Evolutionary conservation across 164 flowering plant species (phyloP).

Genomic region (Berberis vulgaris): DNA sequence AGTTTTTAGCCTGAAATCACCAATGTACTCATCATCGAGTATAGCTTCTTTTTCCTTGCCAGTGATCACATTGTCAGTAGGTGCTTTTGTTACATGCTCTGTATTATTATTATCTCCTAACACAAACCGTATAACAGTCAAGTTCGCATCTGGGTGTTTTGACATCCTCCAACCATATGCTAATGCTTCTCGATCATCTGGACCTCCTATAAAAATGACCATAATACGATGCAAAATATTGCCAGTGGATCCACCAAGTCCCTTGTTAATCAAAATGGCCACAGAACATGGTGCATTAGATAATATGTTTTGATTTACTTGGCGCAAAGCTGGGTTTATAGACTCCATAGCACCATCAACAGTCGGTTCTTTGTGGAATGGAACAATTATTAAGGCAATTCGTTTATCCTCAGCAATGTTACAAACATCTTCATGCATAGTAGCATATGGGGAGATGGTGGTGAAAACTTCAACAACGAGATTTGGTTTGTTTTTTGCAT

Average conservation of each 20-base stretch:
- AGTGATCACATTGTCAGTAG: constrained; percentile 1
- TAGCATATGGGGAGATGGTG: constrained; percentile 22
- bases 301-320: constrained; percentile 26
- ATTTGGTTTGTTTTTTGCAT: constrained; percentile 11
- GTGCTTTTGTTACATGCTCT: constrained; percentile 30
- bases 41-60: constrained; percentile 16
- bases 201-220: constrained; percentile 23
- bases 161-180: too few relatives aligned
- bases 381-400: constrained; percentile 22
- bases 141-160: too few relatives aligned
- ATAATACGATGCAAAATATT: constrained; percentile 15
- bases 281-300: constrained; percentile 29
- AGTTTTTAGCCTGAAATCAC: constrained; percentile 10
- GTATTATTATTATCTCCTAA: constrained; percentile 7
- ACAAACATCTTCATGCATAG: constrained; percentile 36
- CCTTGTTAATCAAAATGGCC: constrained; percentile 27
- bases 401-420: constrained; percentile 27
- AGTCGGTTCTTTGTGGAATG: constrained; percentile 30
- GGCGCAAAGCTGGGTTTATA: constrained; percentile 14
- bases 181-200: too few relatives aligned
- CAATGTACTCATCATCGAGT: constrained; percentile 19
- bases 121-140: too few relatives aligned
- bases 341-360: constrained; percentile 26
- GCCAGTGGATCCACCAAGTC: constrained; percentile 13
- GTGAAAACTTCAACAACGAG: constrained; percentile 14